Percentiles rank a stretch among this genome's conserved stretches.
Conservation (phyloP, 305 asterid species). For the Fraxinus floribunda region DNA sequence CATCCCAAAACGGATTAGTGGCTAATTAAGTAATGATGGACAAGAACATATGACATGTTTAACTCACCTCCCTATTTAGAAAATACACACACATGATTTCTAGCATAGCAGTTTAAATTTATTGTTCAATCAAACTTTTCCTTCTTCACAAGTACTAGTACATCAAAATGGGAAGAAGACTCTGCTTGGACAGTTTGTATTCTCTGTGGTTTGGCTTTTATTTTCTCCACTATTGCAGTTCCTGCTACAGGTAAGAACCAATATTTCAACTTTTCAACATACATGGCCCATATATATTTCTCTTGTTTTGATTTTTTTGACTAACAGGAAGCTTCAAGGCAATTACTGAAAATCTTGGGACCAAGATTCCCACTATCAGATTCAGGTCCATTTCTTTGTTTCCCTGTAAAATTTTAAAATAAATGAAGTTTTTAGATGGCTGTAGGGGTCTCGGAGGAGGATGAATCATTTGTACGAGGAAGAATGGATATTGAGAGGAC, state of each 20-base stretch:
- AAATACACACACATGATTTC: not conserved
- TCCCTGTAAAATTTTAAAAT: not conserved
- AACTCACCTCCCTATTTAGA: constrained; percentile 16
- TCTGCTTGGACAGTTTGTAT: constrained; percentile 6
- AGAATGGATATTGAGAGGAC: constrained; percentile 33
- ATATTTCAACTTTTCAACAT: not conserved
- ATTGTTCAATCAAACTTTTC: not conserved
- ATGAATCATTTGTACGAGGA: not conserved
- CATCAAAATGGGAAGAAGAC: constrained; percentile 26
- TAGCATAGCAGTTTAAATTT: no score
- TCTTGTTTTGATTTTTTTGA: not conserved
- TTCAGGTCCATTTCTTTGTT: constrained; percentile 14
- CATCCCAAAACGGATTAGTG: not conserved
- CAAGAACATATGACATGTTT: not conserved
- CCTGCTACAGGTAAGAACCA: constrained; percentile 42
- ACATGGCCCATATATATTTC: not conserved
- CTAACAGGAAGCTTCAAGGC: constrained; percentile 41
- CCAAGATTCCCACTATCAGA: constrained; percentile 23
- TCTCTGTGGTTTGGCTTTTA: constrained; percentile 27
- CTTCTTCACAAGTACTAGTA: no score
- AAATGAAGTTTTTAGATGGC: not conserved
- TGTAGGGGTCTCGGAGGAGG: constrained; percentile 1
- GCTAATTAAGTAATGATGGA: not conserved
- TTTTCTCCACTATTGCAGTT: constrained; percentile 30
- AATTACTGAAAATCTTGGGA: constrained; percentile 12